Conservation (phyloP, 306 rosid species). For the Cucurbita argyrosperma region DNA sequence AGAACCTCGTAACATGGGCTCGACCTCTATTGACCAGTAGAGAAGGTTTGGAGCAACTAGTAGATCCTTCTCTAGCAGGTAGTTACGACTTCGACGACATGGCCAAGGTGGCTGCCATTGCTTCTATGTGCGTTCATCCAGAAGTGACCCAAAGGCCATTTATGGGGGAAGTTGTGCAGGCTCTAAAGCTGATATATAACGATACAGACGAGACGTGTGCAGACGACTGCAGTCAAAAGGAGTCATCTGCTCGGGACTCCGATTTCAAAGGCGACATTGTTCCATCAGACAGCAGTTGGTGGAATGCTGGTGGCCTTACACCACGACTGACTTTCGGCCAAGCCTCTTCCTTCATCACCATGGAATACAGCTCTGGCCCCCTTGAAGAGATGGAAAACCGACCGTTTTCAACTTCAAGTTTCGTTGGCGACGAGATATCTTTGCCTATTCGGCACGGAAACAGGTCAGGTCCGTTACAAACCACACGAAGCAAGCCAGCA, state of each 20-base stretch:
- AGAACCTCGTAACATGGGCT: conserved; percentile 87
- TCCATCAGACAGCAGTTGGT: conserved; percentile 71
- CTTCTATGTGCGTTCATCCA: conserved; percentile 79
- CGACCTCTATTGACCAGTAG: conserved; percentile 56
- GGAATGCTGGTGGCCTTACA: conserved; percentile 52
- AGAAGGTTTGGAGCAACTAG: conserved; percentile 73
- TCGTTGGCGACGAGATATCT: conserved; percentile 38
- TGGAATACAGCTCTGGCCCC: conserved; percentile 85
- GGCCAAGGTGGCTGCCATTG: conserved; percentile 90
- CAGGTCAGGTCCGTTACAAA: conserved; percentile 76
- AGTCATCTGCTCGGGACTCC: conserved; percentile 59
- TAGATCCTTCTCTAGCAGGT: conserved; percentile 78
- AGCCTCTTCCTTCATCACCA: conserved; percentile 55
- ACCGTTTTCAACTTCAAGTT: conserved; percentile 54
- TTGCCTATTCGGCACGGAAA: conserved; percentile 57
- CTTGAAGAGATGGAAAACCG: conserved; percentile 67
- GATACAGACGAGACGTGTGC: conserved; percentile 64
- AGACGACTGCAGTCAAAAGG: conserved; percentile 53
- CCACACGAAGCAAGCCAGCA: conserved; percentile 56
- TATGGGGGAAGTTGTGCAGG: conserved; percentile 99
- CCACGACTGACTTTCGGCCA: conserved; percentile 42
- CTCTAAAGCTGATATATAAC: conserved; percentile 75
- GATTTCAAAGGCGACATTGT: conserved; percentile 49
- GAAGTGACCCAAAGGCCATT: conserved; percentile 85
- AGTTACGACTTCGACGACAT: conserved; percentile 67